Percentiles rank a stretch among this genome's conserved stretches.
phyloP scores from a whole-genome alignment of 208 protist genomes.

The Entamoeba dispar region DNA sequence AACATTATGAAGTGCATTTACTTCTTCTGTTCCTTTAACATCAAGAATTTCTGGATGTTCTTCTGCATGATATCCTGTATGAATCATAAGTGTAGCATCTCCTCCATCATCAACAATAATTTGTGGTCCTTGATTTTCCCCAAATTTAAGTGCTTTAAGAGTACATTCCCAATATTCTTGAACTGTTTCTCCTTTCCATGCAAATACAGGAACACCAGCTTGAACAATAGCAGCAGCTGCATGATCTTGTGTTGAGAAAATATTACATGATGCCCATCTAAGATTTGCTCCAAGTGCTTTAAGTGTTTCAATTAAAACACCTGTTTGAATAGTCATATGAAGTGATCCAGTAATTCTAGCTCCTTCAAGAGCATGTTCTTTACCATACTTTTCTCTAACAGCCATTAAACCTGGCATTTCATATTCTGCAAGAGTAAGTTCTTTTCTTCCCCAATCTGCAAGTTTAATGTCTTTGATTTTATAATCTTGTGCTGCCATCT shows the following conservation, averaged over 20 bases:
- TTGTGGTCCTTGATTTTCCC: constrained; percentile 53
- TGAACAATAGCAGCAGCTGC: constrained; percentile 68
- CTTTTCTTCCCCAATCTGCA: constrained; percentile 60
- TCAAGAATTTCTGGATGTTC: constrained; percentile 40
- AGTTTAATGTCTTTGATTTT: constrained; percentile 5
- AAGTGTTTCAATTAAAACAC: constrained; percentile 96
- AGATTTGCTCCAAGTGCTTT: constrained; percentile 74
- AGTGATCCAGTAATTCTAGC: constrained; percentile 86
- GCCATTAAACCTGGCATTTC: constrained; percentile 98
- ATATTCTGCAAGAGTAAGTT: constrained; percentile 83
- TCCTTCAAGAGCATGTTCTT: constrained; percentile 69
- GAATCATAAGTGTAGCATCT: constrained; percentile 85
- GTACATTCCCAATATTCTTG: constrained; percentile 97
- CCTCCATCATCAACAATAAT: constrained; percentile 97
- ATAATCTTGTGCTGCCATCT: not conserved
- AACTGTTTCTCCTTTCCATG: constrained; percentile 95
- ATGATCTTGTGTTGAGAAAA: constrained; percentile 94
- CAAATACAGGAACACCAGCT: constrained; percentile 77
- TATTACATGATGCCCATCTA: constrained; percentile 86
- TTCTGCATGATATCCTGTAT: constrained; percentile 62
- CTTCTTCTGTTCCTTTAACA: constrained; percentile 43
- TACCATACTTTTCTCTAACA: constrained; percentile 48
- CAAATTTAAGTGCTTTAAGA: constrained; percentile 59
- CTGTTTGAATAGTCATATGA: constrained; percentile 98
- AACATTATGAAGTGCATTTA: constrained; percentile 42